Base-by-base conservation (phyloP, 2,329 filamentous ascomycete species). In the Harringtonia lauricola region DNA sequence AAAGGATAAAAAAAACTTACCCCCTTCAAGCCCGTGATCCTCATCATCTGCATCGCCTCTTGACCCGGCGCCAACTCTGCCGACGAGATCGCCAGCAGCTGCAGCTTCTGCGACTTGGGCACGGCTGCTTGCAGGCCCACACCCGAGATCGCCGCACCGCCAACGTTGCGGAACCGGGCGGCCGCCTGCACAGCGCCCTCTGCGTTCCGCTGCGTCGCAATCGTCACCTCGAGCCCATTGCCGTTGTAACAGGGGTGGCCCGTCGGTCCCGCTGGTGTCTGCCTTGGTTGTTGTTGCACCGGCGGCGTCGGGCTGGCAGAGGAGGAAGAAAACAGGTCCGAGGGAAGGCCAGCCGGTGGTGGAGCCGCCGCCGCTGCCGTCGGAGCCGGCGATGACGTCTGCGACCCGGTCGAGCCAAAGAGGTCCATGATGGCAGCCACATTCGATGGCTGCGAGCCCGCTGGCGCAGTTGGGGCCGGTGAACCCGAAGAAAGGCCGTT, bases 121-220 rank as follows among this genome's bases (percentile, higher is more conserved):
- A 98, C 92, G 1, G 92, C 92, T 36, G 90, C 92, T 62, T 98
- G 92, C 51, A 98, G 63, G 22, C 86, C 86, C 26, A 96, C 85
- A 37, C 75, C 77, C 15, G 80, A 80, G 39, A 96, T 70, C 14
- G 68, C 65, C 14, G 71, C 72, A 26, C 82, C 77, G 14, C 81
- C 83, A 0, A 66, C 75, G 61, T 96, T 96, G 33, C 76, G 77
- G 71, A 98, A 98, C 9, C 81, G 79, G 15, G 88, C 88, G 40
- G 82, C 71, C 8, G 94, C 81, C 58, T 95, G 88, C 18, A 94
- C 81, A 9, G 78, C 77, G 37, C 81, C 80, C 56, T 86, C 85
- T 4, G 83, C 73, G 52, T 83, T 92, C 36, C 92, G 77, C 60
- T 95, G 89, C 39, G 95, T 72, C 54, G 86, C 81, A 56, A 98